phyloP scores from a whole-genome alignment of 2,329 filamentous ascomycete genomes.

The Trichoderma harzianum region DNA sequence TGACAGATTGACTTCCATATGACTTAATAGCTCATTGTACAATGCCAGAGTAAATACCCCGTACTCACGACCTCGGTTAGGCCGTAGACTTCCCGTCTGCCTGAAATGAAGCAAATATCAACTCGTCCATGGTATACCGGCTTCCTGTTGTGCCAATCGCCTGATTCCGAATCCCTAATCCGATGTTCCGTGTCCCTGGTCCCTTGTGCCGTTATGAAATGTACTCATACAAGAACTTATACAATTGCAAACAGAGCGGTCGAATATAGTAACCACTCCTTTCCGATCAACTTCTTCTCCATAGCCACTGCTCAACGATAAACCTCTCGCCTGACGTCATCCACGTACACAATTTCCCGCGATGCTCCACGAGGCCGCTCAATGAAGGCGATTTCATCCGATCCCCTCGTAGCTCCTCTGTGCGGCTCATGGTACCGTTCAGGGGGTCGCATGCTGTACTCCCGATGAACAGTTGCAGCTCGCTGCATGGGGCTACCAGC shows the following conservation, averaged over 20 bases:
- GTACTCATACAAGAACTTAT: constrained; percentile 8
- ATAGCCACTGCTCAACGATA: constrained; percentile 29
- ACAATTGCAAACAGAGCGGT: neutral
- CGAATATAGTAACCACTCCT: neutral
- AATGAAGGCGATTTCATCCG: constrained; percentile 43
- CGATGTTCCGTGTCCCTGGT: neutral
- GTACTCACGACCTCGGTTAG: neutral
- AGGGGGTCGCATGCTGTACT: constrained; percentile 41
- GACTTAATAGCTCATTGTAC: neutral
- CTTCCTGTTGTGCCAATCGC: neutral
- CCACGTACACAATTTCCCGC: constrained; percentile 46
- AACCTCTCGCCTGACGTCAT: constrained; percentile 37
- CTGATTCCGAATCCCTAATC: neutral
- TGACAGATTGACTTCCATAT: neutral
- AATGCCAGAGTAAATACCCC: neutral
- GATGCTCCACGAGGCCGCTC: constrained; percentile 41
- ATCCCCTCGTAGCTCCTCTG: constrained; percentile 23
- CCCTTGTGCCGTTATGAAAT: neutral
- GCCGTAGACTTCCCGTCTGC: neutral
- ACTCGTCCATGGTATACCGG: neutral
- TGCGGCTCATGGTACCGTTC: constrained; percentile 44
- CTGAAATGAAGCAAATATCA: neutral
- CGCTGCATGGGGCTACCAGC: constrained; percentile 26
- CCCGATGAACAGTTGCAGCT: constrained; percentile 25
- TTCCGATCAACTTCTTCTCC: neutral